Conservation (phyloP, 495 filamentous ascomycete genomes). For the Neurospora sp. region DNA sequence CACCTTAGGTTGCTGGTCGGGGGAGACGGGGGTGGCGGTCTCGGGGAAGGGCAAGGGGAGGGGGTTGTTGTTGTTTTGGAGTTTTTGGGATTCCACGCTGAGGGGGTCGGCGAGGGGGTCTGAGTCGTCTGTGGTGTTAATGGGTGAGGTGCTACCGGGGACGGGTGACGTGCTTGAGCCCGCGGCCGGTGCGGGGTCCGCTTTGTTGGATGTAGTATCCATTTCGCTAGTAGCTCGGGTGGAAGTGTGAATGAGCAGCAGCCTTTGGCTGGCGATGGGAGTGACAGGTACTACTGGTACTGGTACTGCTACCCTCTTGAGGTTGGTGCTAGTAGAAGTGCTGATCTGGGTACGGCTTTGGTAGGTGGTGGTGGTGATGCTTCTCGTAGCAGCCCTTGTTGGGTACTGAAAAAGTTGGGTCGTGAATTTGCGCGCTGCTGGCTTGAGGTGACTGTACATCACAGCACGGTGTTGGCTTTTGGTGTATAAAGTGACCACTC, state of each 20-base stretch:
- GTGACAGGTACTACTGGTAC: background rate
- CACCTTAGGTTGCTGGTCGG: constrained; percentile 23
- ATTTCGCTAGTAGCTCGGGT: background rate
- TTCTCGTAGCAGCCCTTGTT: background rate
- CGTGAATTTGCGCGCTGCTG: background rate
- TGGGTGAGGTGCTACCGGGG: background rate
- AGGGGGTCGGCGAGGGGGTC: background rate
- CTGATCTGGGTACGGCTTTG: background rate
- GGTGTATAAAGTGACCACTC: background rate
- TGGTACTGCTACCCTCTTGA: background rate
- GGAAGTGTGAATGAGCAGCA: background rate
- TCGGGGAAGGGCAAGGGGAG: constrained; percentile 18
- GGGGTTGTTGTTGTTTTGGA: background rate
- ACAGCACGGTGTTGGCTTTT: background rate
- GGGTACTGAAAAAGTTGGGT: background rate
- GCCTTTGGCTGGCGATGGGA: background rate
- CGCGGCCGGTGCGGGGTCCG: background rate
- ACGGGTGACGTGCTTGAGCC: background rate
- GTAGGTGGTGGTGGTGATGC: background rate
- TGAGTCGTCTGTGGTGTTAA: background rate
- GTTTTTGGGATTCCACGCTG: background rate
- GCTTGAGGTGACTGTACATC: background rate
- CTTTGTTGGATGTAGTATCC: background rate
- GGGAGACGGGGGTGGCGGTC: background rate
- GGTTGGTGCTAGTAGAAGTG: background rate